A percentile compares a stretch with the other conserved stretches of the same genome.
Conservation (phyloP, 306 rosid species). For the peach (Prunus persica) region DNA sequence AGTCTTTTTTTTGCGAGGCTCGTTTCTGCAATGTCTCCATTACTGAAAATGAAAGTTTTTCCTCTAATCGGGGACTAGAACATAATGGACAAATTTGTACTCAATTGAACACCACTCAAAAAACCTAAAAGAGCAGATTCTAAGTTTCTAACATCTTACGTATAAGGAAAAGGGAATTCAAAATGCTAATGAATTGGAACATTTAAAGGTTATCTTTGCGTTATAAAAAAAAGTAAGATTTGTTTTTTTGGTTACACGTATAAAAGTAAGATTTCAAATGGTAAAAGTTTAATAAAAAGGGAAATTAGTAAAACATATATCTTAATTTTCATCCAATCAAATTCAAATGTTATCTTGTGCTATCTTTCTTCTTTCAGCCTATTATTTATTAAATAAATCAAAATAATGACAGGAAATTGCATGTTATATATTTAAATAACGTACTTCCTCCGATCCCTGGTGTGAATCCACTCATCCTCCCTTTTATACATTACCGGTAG, state of each 20-base stretch:
- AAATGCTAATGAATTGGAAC: not conserved
- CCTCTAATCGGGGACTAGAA: not conserved
- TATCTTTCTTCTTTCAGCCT: not conserved
- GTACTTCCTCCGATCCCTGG: constrained; percentile 30
- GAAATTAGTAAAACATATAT: too few relatives aligned
- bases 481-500: constrained; percentile 26
- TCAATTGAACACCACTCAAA: not conserved
- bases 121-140: not conserved
- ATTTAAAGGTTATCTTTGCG: not conserved
- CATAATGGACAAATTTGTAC: not conserved
- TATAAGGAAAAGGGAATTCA: not conserved
- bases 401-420: not conserved
- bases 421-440: not conserved
- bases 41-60: not conserved
- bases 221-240: not conserved
- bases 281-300: not conserved
- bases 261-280: not conserved
- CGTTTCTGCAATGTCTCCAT: not conserved
- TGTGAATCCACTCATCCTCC: constrained; percentile 24
- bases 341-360: not conserved
- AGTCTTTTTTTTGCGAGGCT: not conserved
- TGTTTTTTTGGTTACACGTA: too few relatives aligned
- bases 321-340: not conserved
- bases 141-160: not conserved
- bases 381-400: not conserved